These are phyloP conservation scores for Cordyceps cateniannulata DNA, from an alignment of 2,329 filamentous ascomycete genomes.

Conservation along the genomic window DNA sequence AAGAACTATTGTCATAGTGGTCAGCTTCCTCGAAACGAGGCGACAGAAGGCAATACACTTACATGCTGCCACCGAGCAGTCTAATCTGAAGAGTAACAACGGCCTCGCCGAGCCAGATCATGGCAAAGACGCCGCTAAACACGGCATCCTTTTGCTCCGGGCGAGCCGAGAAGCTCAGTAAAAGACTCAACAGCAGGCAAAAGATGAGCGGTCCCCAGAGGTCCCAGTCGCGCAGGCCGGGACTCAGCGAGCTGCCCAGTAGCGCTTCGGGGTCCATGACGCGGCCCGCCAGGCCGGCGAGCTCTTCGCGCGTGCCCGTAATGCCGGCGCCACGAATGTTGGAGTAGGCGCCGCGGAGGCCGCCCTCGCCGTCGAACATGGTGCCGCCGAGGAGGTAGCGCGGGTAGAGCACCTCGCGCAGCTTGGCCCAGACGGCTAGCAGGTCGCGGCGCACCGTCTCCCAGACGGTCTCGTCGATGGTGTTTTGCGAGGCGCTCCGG, in stretches of 20 bases:
- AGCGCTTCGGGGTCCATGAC: conserved; percentile 61
- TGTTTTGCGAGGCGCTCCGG: conserved; percentile 80
- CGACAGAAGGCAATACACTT: conserved; percentile 35
- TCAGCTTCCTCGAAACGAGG: conserved; percentile 16
- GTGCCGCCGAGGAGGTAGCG: conserved; percentile 78
- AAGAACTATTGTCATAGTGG: conserved; percentile 57
- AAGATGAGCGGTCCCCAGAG: conserved; percentile 96
- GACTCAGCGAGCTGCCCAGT: conserved; percentile 69
- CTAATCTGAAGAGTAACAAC: conserved; percentile 98
- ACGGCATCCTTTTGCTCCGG: conserved; percentile 78
- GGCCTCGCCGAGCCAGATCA: conserved; percentile 94
- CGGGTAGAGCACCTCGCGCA: conserved; percentile 93
- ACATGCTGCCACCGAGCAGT: conserved; percentile 94
- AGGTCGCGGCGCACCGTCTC: conserved; percentile 91
- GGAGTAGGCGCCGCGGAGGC: conserved; percentile 55
- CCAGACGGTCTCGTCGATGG: conserved; percentile 96
- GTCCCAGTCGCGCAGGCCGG: conserved; percentile 93
- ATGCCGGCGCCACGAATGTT: conserved; percentile 54
- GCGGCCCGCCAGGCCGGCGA: conserved; percentile 53
- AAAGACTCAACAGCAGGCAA: conserved; percentile 78
- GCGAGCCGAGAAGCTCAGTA: conserved; percentile 77
- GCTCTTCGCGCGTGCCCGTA: conserved; percentile 53
- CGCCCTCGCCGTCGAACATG: conserved; percentile 51
- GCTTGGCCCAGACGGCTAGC: conserved; percentile 92
- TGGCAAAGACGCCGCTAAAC: conserved; percentile 93